phyloP scores from a whole-genome alignment of 2,329 filamentous ascomycete genomes.

The Ophiostoma quercus region DNA sequence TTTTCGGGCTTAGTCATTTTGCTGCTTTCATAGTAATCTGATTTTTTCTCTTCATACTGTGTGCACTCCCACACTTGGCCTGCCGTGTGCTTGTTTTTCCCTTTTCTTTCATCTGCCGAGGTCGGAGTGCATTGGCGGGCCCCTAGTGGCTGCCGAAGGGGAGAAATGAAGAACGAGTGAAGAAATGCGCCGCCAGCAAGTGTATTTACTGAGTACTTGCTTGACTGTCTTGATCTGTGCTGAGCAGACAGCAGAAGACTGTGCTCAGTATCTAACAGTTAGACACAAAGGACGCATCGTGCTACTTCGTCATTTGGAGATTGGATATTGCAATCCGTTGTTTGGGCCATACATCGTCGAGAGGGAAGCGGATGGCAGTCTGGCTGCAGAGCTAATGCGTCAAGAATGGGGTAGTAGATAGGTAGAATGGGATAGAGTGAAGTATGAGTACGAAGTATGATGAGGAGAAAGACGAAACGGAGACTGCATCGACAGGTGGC shows the following conservation, averaged over 20 bases:
- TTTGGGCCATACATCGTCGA: slow-evolving; percentile 15
- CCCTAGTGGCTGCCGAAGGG: neutral
- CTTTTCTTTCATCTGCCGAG: slow-evolving; percentile 16
- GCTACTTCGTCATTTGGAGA: slow-evolving; percentile 20
- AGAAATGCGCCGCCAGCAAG: neutral
- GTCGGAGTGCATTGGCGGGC: slow-evolving; percentile 20
- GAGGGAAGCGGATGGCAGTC: slow-evolving; percentile 14
- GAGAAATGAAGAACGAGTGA: neutral
- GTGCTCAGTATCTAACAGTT: no score
- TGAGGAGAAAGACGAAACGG: neutral
- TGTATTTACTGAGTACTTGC: neutral
- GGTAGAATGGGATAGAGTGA: neutral
- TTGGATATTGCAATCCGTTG: slow-evolving; percentile 20
- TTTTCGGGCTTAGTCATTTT: neutral
- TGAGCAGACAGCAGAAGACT: neutral
- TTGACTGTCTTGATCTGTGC: neutral
- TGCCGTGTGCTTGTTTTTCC: neutral
- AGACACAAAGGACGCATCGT: neutral
- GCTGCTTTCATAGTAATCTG: neutral
- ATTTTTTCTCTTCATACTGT: neutral
- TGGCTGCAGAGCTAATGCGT: slow-evolving; percentile 10
- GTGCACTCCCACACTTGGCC: neutral
- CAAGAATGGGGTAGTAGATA: neutral
- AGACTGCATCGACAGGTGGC: neutral
- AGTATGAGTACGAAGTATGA: neutral